Percentiles rank a stretch among this genome's conserved stretches.
These are phyloP conservation scores for Paraurostyla sp. DNA, from an alignment of 73 alveolate genomes.

Conservation along the genomic window DNA sequence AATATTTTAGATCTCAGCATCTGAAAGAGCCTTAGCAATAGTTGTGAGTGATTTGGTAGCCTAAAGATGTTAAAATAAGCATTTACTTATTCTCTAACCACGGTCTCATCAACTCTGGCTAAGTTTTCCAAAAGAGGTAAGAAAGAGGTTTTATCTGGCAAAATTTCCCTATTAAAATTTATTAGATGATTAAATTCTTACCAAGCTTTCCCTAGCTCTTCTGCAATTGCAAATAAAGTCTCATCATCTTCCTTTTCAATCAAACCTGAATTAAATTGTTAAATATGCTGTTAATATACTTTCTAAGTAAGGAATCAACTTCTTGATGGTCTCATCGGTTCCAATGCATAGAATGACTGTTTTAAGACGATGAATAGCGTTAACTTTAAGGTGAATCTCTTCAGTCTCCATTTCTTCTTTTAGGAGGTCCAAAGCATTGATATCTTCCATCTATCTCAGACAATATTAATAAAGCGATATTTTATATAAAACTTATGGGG, in stretches of 20 bases:
- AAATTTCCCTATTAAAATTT: conserved; percentile 47
- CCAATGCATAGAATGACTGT: conserved; percentile 90
- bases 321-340: conserved; percentile 83
- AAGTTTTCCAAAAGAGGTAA: conserved; percentile 77
- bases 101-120: conserved; percentile 85
- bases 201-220: conserved; percentile 91
- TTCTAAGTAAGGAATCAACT: conserved; percentile 88
- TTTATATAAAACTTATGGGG: background rate
- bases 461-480: background rate
- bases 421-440: conserved; percentile 91
- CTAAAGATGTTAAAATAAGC: background rate
- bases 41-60: conserved; percentile 85
- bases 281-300: conserved; percentile 68
- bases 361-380: conserved; percentile 96
- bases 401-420: conserved; percentile 97
- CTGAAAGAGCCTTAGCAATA: conserved; percentile 80
- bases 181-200: background rate
- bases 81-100: conserved; percentile 82
- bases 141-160: conserved; percentile 71
- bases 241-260: conserved; percentile 96
- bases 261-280: conserved; percentile 36
- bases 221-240: conserved; percentile 96
- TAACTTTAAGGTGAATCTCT: conserved; percentile 95
- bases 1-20: conserved; percentile 81
- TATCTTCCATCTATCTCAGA: conserved; percentile 76